phyloP scores from a whole-genome alignment of 2,329 filamentous ascomycete species.

The Diaporthe capsici region DNA sequence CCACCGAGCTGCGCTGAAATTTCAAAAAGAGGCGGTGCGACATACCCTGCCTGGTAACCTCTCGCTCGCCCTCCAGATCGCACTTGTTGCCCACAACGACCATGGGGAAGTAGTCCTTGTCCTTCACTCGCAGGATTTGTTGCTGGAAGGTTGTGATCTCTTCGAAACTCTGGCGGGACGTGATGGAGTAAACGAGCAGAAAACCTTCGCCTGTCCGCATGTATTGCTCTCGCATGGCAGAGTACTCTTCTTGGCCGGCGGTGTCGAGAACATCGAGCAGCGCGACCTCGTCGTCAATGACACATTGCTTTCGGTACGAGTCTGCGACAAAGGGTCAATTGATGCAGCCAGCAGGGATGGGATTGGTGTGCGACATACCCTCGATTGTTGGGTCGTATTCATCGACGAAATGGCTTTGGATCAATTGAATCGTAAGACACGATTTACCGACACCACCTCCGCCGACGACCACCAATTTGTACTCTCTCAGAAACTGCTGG shows the following conservation, averaged over 20 bases:
- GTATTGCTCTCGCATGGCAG: slow-evolving; percentile 99
- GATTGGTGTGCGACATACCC: slow-evolving; percentile 70
- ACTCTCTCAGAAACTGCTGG: slow-evolving; percentile 85
- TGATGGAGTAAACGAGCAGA: slow-evolving; percentile 98
- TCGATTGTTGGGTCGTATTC: slow-evolving; percentile 99
- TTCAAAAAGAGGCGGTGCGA: slow-evolving; percentile 42
- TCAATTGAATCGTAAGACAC: slow-evolving; percentile 97
- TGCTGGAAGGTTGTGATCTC: slow-evolving; percentile 99
- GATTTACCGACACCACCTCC: slow-evolving; percentile 99
- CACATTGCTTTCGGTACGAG: slow-evolving; percentile 99
- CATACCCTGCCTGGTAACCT: slow-evolving; percentile 92
- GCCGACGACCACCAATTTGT: slow-evolving; percentile 96
- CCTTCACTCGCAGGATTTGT: slow-evolving; percentile 98
- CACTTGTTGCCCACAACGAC: slow-evolving; percentile 99
- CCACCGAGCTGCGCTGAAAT: slow-evolving; percentile 13
- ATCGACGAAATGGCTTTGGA: slow-evolving; percentile 97
- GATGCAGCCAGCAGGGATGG: slow-evolving; percentile 38
- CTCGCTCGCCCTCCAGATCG: slow-evolving; percentile 93
- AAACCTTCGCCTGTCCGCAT: slow-evolving; percentile 99
- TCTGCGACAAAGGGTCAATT: slow-evolving; percentile 68
- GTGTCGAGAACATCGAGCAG: slow-evolving; percentile 98
- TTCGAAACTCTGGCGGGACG: slow-evolving; percentile 95
- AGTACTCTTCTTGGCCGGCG: slow-evolving; percentile 98
- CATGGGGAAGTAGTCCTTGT: slow-evolving; percentile 99
- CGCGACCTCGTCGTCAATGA: slow-evolving; percentile 98